A percentile compares a stretch with the other conserved stretches of the same genome.
Evolutionary conservation across 208 protist species (phyloP).

Genomic region (Trypanosomatidae sp.): DNA sequence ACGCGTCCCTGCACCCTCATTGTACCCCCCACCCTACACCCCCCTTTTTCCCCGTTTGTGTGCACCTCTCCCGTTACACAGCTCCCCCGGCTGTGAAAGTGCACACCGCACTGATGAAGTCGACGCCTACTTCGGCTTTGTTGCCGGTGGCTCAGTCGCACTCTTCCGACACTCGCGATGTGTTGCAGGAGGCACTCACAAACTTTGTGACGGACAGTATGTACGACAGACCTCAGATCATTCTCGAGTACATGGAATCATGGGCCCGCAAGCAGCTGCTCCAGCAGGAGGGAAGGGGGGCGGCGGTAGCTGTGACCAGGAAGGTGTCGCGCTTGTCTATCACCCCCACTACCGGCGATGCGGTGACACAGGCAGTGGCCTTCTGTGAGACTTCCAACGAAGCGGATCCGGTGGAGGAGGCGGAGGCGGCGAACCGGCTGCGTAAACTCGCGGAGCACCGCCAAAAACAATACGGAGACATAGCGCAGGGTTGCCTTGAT

Average conservation of each 20-base stretch:
- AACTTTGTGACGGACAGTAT: constrained; percentile 29
- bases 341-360: background rate
- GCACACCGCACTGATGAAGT: background rate
- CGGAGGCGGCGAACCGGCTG: constrained; percentile 2
- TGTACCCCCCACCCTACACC: background rate
- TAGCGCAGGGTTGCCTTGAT: constrained; percentile 26
- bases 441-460: constrained; percentile 4
- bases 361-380: background rate
- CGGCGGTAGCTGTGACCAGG: too few relatives aligned
- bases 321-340: constrained; percentile 4
- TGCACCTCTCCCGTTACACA: background rate
- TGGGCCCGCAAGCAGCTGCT: constrained; percentile 39
- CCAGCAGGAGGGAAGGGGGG: background rate
- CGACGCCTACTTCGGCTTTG: background rate
- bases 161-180: background rate
- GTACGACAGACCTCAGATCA: constrained; percentile 37
- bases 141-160: background rate
- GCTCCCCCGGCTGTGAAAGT: background rate
- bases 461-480: constrained; percentile 13
- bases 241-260: constrained; percentile 40
- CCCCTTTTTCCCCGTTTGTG: background rate
- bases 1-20: background rate
- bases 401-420: background rate
- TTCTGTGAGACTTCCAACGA: background rate
- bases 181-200: constrained; percentile 13